Base-by-base conservation (phyloP, 2,329 filamentous ascomycete species). In the Fusarium sacchari region DNA sequence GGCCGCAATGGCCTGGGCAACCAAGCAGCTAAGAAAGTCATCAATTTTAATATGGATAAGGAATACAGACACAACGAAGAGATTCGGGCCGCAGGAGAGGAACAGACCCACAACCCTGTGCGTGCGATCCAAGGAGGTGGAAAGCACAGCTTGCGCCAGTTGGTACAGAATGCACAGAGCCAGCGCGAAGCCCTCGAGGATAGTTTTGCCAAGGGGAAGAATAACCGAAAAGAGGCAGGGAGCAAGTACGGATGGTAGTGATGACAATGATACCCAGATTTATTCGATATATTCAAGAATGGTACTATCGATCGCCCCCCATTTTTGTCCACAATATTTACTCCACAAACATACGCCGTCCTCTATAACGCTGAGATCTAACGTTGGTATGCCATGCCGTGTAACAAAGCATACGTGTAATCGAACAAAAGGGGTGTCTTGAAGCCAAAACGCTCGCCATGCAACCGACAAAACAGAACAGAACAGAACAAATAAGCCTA, bases 121-220 rank as follows among this genome's bases (percentile, higher is more conserved):
- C 92, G 94, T 58, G 92, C 97, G 79, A 91, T 94, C 30, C 93
- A 95, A 7, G 94, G 94, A 46, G 82, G 82, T 68, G 82, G 82
- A 73, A 98, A 98, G 84, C 95, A 98, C 83, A 97, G 89, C 78
- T 86, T 98, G 81, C 91, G 92, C 79, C 95, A 97, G 84, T 86
- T 98, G 76, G 93, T 98, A 74, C 94, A 91, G 82, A 93, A 93
- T 69, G 95, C 94, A 32, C 90, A 90, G 75, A 93, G 88, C 71
- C 95, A 98, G 83, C 91, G 91, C 79, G 94, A 97, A 17, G 95
- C 94, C 6, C 84, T 98, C 74, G 95, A 98, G 83, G 96, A 98
- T 79, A 95, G 94, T 80, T 98, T 97, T 85, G 94, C 94, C 26
- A 86, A 91, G 75, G 94, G 94, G 11, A 91, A 89, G 84, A 89